phyloP scores from a whole-genome alignment of 2,329 filamentous ascomycete species.

The Colletotrichum lentis region DNA sequence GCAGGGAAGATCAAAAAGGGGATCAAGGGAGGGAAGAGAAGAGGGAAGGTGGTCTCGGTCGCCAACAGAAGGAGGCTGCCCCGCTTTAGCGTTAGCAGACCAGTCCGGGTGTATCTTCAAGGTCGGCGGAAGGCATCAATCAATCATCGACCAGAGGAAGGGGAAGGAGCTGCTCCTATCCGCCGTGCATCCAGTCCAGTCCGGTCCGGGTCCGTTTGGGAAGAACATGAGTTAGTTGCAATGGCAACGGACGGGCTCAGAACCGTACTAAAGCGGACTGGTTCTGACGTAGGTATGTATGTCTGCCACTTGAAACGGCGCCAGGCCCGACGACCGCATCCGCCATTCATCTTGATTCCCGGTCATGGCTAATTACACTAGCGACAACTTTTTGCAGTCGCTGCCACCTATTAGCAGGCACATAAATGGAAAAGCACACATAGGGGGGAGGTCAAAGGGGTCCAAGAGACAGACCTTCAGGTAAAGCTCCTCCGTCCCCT shows the following conservation, averaged over 20 bases:
- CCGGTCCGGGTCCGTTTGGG: no score
- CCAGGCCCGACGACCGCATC: background rate
- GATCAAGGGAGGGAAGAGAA: slow-evolving; percentile 4
- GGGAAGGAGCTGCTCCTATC: no score
- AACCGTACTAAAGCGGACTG: background rate
- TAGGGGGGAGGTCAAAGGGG: background rate
- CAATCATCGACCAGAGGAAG: slow-evolving; percentile 7
- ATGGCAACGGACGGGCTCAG: no score
- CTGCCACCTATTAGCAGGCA: no score
- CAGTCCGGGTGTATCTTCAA: background rate
- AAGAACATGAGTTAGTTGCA: no score
- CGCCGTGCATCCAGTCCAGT: no score
- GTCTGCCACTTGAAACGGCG: slow-evolving; percentile 9
- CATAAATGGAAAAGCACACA: background rate
- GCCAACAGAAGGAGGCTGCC: background rate
- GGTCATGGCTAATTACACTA: background rate
- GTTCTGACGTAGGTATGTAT: slow-evolving; percentile 16
- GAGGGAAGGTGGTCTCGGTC: slow-evolving; percentile 1
- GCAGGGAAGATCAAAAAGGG: background rate
- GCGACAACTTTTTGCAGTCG: background rate
- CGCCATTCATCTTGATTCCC: background rate
- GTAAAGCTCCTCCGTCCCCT: background rate
- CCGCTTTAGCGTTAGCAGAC: slow-evolving; percentile 16
- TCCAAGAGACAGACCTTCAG: background rate
- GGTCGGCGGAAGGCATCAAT: background rate